Evolutionary conservation across 176 grass and related monocot genomes (phyloP), one percentile per base, ranked within the genome.

Genomic region (Tillandsia leiboldiana): DNA sequence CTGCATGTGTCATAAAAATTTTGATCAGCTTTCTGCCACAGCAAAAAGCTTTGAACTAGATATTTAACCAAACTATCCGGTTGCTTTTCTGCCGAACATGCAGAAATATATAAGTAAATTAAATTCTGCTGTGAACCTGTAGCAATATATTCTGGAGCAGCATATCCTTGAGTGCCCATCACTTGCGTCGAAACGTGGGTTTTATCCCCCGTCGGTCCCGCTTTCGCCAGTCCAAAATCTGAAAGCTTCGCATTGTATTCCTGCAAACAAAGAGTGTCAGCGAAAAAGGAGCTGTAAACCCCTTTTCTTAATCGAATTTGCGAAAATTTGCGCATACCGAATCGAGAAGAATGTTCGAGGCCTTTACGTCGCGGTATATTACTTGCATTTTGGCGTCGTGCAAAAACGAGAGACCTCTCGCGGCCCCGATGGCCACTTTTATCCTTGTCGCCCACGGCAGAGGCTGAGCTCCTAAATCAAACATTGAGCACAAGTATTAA

Each of bases 161-260:
- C 95, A 80, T 99, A 99, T 73, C 95, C 95, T 57, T 93, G 90
- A 10, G 95, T 99, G 15, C 95, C 95, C 85, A 99, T 99, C 51
- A 99, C 90, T 86, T 90, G 95, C 20, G 95, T 99, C 26, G 95
- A 99, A 70, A 99, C 95, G 77, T 99, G 95, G 20, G 95, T 99
- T 83, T 79, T 94, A 75, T 99, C 95, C 11, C 95, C 95, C 10
- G 89, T 94, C 51, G 95, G 95, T 70, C 95, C 95, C 2, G 86
- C 95, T 90, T 99, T 99, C 57, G 95, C 95, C 64, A 99, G 73
- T 51, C 95, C 95, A 84, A 99, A 99, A 83, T 99, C 95, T 18
- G 95, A 99, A 67, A 99, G 83, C 63, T 99, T 99, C 0, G 89
- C 77, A 0, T 99, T 99, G 66, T 87, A 97, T 17, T 97, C 89